These are phyloP conservation scores for Penicillium sp. DNA, from an alignment of 2,329 filamentous ascomycete species.

Conservation along the genomic window DNA sequence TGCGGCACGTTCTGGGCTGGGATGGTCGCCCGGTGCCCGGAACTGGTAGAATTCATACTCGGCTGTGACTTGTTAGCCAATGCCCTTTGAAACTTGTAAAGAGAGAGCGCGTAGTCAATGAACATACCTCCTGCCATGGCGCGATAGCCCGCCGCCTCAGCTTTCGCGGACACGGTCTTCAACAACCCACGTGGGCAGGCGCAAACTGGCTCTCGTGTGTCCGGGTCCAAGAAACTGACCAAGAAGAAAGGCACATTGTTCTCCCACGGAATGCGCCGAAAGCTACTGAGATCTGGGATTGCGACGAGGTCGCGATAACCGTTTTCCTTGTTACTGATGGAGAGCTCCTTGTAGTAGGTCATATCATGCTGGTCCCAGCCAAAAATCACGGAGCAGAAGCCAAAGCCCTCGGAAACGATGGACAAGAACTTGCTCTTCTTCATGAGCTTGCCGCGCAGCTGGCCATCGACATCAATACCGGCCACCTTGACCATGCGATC, in stretches of 20 bases:
- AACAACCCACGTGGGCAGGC: constrained; percentile 81
- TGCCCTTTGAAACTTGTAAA: no score
- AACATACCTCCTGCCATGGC: constrained; percentile 86
- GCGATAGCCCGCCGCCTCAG: constrained; percentile 71
- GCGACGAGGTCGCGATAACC: constrained; percentile 87
- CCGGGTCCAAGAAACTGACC: constrained; percentile 81
- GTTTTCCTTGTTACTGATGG: constrained; percentile 87
- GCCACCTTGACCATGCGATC: constrained; percentile 86
- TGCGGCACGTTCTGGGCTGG: constrained; percentile 62
- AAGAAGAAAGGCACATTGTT: constrained; percentile 84
- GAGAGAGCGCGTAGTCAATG: neutral
- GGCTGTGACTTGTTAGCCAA: constrained; percentile 58
- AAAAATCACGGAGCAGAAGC: constrained; percentile 93
- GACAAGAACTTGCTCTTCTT: constrained; percentile 92
- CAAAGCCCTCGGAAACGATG: constrained; percentile 79
- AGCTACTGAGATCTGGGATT: constrained; percentile 76
- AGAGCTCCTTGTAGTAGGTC: constrained; percentile 84
- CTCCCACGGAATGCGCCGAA: constrained; percentile 89
- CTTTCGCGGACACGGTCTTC: constrained; percentile 69
- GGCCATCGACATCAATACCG: constrained; percentile 84
- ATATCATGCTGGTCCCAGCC: constrained; percentile 98
- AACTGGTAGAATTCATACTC: constrained; percentile 98
- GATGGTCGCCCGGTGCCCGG: constrained; percentile 63
- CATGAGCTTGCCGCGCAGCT: constrained; percentile 86
- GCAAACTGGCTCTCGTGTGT: constrained; percentile 72